Evolutionary conservation across 495 filamentous ascomycete genomes (phyloP).

Genomic region (Xylaria scruposa): DNA sequence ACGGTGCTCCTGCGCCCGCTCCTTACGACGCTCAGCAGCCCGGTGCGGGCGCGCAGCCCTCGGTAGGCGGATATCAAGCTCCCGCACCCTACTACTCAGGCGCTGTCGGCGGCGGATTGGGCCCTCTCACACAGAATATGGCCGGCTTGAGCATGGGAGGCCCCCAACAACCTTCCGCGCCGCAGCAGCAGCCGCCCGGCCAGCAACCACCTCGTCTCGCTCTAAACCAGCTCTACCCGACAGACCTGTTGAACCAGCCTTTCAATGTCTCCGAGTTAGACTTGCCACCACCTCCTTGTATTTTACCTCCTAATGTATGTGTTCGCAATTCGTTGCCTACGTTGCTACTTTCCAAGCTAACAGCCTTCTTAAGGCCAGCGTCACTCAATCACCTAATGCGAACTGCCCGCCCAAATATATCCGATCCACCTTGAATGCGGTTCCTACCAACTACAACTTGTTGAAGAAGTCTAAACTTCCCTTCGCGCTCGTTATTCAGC

Average conservation of each 20-base stretch:
- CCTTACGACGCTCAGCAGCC: slow-evolving; percentile 58
- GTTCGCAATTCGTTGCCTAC: neutral
- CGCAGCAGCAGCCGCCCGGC: slow-evolving; percentile 48
- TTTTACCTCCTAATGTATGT: slow-evolving; percentile 80
- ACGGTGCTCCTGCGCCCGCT: slow-evolving; percentile 54
- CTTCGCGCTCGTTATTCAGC: slow-evolving; percentile 95
- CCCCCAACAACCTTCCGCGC: slow-evolving; percentile 61
- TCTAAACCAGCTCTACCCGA: slow-evolving; percentile 89
- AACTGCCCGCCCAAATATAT: slow-evolving; percentile 96
- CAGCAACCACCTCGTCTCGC: slow-evolving; percentile 60
- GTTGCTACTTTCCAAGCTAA: slow-evolving; percentile 28
- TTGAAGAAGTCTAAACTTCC: slow-evolving; percentile 96
- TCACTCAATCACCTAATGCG: slow-evolving; percentile 88
- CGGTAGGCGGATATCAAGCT: slow-evolving; percentile 67
- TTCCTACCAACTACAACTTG: slow-evolving; percentile 87
- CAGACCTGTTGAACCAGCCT: slow-evolving; percentile 88
- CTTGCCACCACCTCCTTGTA: slow-evolving; percentile 87
- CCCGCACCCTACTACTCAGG: slow-evolving; percentile 69
- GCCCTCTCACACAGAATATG: slow-evolving; percentile 82
- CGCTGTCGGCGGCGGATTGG: slow-evolving; percentile 62
- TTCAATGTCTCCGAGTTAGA: slow-evolving; percentile 94
- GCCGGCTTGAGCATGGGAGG: slow-evolving; percentile 75
- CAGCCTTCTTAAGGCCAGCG: slow-evolving; percentile 71
- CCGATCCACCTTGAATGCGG: slow-evolving; percentile 90
- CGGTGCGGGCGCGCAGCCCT: slow-evolving; percentile 45